Evolutionary conservation across 179 eudicot genomes (phyloP), one percentile per base, ranked within the genome.

Genomic region (Actinidia chinensis): DNA sequence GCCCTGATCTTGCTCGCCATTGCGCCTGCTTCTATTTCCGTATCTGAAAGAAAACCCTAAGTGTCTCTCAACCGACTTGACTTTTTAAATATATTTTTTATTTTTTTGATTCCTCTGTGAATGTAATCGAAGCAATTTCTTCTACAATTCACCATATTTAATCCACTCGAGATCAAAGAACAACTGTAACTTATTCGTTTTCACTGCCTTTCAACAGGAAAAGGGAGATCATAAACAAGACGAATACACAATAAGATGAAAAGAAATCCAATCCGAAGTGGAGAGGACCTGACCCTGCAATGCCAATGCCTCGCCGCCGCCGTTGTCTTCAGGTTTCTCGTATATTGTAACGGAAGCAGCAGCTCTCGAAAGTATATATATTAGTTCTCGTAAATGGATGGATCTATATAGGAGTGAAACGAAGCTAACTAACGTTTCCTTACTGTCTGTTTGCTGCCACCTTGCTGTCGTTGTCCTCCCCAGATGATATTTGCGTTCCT

Each of bases 1-100:
- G 86, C 76, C 69, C 43, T 85, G 78, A 82, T 85, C n/a, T n/a
- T 90, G 44, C 78, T 87, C 74, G 91, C 84, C 93, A 87, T 90
- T 74, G n/a, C 61, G 56, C 50, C 54, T 68, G 60, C 46, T 61
- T 6, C 65, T 13, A 74, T 3, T 36, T 42, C 18, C 76, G 76
- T 54, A 28, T 71, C 67, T 42, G 20, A 20, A 59, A 22, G 60
- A 73, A 47, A 47, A 12, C 52, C 51, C 14, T 6, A 8, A 1
- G 68, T 28, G 25, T 63, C 68, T 14, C 43, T 64, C 66, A 64
- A 64, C 44, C 68, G 46, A 63, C 42, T 28, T 8, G 15, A 61
- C 60, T 18, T 55, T 1, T 2, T 22, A 18, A 55, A 55, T 55
- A 55, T 7, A 55, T 55, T 4, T 18, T 7, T 14, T 51, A 8